These are phyloP conservation scores for Arthroderma uncinatum DNA, from an alignment of 2,329 filamentous ascomycete species.

Conservation along the genomic window DNA sequence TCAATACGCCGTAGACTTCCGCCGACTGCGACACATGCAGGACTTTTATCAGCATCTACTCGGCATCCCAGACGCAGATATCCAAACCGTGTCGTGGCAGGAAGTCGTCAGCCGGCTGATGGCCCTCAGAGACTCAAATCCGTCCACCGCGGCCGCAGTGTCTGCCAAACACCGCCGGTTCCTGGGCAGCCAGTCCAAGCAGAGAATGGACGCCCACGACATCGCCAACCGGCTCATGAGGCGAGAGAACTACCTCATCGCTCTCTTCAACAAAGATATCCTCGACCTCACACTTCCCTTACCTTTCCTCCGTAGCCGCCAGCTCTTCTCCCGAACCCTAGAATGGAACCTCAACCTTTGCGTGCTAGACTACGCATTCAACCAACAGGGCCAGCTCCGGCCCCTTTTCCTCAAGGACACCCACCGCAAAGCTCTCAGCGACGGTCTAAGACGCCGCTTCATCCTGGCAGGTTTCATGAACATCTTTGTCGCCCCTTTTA, in stretches of 20 bases:
- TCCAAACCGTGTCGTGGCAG: slow-evolving; percentile 92
- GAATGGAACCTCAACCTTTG: slow-evolving; percentile 88
- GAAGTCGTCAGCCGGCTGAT: slow-evolving; percentile 79
- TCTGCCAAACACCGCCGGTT: slow-evolving; percentile 49
- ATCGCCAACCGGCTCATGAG: slow-evolving; percentile 96
- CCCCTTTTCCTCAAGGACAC: slow-evolving; percentile 76
- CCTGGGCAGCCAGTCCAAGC: slow-evolving; percentile 76
- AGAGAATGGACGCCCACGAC: slow-evolving; percentile 88
- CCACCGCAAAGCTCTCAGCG: slow-evolving; percentile 65
- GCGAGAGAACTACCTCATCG: slow-evolving; percentile 92
- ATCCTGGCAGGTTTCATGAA: slow-evolving; percentile 76
- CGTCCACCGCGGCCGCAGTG: slow-evolving; percentile 60
- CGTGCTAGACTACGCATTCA: slow-evolving; percentile 89
- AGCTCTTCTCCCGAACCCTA: slow-evolving; percentile 78
- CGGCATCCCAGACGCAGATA: slow-evolving; percentile 71
- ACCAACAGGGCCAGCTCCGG: slow-evolving; percentile 74
- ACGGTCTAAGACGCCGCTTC: slow-evolving; percentile 65
- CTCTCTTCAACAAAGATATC: slow-evolving; percentile 93
- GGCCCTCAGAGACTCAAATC: slow-evolving; percentile 70
- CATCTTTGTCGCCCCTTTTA: slow-evolving; percentile 73
- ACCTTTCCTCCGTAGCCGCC: slow-evolving; percentile 66
- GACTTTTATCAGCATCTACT: slow-evolving; percentile 78
- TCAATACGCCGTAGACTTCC: slow-evolving; percentile 61
- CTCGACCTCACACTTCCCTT: slow-evolving; percentile 76
- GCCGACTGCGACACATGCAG: slow-evolving; percentile 63